phyloP scores from a whole-genome alignment of 2,329 filamentous ascomycete genomes.

The Colletotrichum trifolii region DNA sequence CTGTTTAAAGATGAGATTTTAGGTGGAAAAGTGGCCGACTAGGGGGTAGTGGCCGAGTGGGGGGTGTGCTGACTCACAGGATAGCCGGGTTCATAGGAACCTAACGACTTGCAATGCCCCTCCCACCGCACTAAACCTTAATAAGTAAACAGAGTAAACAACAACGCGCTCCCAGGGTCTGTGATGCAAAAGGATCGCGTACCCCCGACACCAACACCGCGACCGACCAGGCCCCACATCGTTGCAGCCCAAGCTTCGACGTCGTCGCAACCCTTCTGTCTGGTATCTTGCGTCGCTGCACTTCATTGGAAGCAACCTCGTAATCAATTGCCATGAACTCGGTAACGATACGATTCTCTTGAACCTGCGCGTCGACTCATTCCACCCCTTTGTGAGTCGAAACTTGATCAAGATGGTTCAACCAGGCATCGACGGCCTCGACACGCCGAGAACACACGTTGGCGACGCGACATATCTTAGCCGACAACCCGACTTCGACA shows the following conservation, averaged over 20 bases:
- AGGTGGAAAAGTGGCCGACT: too few relatives aligned
- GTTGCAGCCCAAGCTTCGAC: constrained; percentile 20
- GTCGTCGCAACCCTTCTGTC: constrained; percentile 8
- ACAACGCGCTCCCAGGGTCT: constrained; percentile 17
- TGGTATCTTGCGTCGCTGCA: constrained; percentile 9
- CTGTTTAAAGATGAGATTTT: too few relatives aligned
- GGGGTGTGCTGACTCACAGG: too few relatives aligned
- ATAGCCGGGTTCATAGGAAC: too few relatives aligned
- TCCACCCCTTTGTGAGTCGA: constrained; percentile 14
- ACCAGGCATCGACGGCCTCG: constrained; percentile 73
- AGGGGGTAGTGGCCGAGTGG: too few relatives aligned
- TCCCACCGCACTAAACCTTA: too few relatives aligned
- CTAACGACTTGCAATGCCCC: too few relatives aligned
- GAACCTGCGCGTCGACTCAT: constrained; percentile 16
- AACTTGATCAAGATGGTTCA: constrained; percentile 67
- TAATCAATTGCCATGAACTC: too few relatives aligned
- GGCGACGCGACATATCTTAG: constrained; percentile 86
- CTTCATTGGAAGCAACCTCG: too few relatives aligned
- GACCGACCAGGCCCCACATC: constrained; percentile 21
- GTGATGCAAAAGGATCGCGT: too few relatives aligned
- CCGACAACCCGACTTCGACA: constrained; percentile 78
- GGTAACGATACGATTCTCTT: too few relatives aligned
- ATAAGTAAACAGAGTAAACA: constrained; percentile 53
- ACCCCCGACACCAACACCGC: constrained; percentile 14
- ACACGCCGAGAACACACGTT: constrained; percentile 86